Evolutionary conservation across 345 rosid genomes (phyloP).

Genomic region (Eucalyptus erythrocorys): DNA sequence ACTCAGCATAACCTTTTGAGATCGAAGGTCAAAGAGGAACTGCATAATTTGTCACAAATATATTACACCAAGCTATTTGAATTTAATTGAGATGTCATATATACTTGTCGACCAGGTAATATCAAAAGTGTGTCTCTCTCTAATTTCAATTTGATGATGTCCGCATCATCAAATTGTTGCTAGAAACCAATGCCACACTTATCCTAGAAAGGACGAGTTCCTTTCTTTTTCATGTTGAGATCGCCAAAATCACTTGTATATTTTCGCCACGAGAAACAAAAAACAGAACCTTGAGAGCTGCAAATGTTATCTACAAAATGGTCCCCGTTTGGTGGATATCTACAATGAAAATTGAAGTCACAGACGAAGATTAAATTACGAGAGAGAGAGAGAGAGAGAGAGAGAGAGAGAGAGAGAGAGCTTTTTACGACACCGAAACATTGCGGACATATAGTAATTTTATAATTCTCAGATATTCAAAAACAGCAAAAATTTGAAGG

Average conservation of each 20-base stretch:
- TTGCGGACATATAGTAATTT: background rate
- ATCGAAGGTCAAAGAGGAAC: rapidly evolving
- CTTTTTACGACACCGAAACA: background rate
- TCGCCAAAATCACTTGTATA: background rate
- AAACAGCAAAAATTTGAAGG: background rate
- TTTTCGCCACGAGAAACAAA: background rate
- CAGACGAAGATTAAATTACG: background rate
- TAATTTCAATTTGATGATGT: background rate
- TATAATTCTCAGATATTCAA: background rate
- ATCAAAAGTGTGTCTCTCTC: background rate
- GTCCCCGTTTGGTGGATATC: background rate
- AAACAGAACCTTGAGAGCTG: background rate
- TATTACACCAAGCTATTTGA: background rate
- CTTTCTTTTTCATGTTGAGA: background rate
- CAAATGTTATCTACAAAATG: too few relatives aligned
- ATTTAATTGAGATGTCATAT: background rate
- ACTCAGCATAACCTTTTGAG: background rate
- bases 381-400: too few relatives aligned
- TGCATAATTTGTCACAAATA: background rate
- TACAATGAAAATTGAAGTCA: background rate
- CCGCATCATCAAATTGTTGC: background rate
- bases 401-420: background rate
- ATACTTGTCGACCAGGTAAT: background rate
- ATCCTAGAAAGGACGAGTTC: background rate
- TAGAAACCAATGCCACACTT: background rate